Conservation (phyloP, 139 green algal species). For the Coelastrella sp. region DNA sequence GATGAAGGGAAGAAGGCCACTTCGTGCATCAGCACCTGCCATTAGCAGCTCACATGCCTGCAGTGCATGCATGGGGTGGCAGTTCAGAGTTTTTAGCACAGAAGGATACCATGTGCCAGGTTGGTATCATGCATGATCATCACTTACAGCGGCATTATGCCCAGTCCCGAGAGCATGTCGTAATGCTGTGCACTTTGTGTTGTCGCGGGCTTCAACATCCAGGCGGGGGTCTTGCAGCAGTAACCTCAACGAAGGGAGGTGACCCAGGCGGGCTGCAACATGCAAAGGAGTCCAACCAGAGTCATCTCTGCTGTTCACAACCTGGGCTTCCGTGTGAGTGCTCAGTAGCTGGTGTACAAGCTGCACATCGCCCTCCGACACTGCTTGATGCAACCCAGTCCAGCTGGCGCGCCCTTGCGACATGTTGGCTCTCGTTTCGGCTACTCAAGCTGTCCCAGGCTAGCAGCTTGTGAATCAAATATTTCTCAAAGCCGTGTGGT, state of each 20-base stretch:
- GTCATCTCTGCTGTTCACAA: not conserved
- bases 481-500: too few relatives aligned
- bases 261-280: not conserved
- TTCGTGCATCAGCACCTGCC: constrained; percentile 18
- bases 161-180: constrained; percentile 3
- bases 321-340: not conserved
- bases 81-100: too few relatives aligned
- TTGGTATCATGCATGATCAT: too few relatives aligned
- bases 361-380: not conserved
- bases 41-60: not conserved
- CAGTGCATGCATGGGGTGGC: not conserved
- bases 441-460: too few relatives aligned
- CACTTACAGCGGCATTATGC: not conserved
- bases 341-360: not conserved
- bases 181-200: constrained; percentile 4
- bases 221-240: constrained; percentile 7
- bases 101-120: too few relatives aligned
- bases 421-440: too few relatives aligned
- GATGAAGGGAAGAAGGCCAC: constrained; percentile 14
- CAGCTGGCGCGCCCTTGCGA: too few relatives aligned
- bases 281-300: not conserved
- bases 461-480: too few relatives aligned
- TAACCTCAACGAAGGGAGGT: not conserved
- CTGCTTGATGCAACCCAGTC: not conserved
- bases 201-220: constrained; percentile 1